A percentile compares a stretch with the other conserved stretches of the same genome.
Evolutionary conservation across 371 early-diverging fungal genomes (phyloP).

Genomic region (Nematocida homosporus): DNA sequence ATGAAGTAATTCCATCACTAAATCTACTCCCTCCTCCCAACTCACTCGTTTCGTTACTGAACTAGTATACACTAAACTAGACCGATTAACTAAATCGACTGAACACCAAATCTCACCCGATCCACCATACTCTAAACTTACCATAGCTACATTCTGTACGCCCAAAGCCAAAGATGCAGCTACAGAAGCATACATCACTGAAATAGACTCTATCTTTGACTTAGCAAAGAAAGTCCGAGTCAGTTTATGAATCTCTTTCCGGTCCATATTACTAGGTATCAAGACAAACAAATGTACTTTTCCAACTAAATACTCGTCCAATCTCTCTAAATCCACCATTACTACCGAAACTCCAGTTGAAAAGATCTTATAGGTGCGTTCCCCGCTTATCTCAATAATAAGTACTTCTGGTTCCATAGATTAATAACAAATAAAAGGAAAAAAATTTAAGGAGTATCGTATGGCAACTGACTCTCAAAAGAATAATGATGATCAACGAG

Average conservation of each 20-base stretch:
- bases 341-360: slow-evolving; percentile 31
- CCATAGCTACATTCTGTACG: slow-evolving; percentile 17
- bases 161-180: slow-evolving; percentile 47
- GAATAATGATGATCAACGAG: too few species aligned
- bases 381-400: slow-evolving; percentile 45
- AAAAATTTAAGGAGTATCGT: slow-evolving; percentile 49
- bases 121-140: slow-evolving; percentile 3
- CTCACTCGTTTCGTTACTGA: slow-evolving; percentile 1
- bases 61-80: slow-evolving; percentile 22
- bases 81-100: slow-evolving; percentile 36
- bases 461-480: too few species aligned
- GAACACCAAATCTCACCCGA: slow-evolving; percentile 7
- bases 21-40: slow-evolving; percentile 9
- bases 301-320: neutral
- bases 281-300: slow-evolving; percentile 51
- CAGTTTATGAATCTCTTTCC: slow-evolving; percentile 10
- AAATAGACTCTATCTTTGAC: slow-evolving; percentile 37
- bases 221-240: slow-evolving; percentile 24
- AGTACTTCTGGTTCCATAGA: slow-evolving; percentile 52
- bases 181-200: slow-evolving; percentile 53
- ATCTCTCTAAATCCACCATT: slow-evolving; percentile 22
- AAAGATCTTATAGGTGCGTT: slow-evolving; percentile 32
- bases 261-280: slow-evolving; percentile 23
- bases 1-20: slow-evolving; percentile 4
- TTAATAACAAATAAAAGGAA: slow-evolving; percentile 44